A percentile compares a stretch with the other conserved stretches of the same genome.
phyloP scores from a whole-genome alignment of 345 rosid genomes.

The Lepidium africanum region DNA sequence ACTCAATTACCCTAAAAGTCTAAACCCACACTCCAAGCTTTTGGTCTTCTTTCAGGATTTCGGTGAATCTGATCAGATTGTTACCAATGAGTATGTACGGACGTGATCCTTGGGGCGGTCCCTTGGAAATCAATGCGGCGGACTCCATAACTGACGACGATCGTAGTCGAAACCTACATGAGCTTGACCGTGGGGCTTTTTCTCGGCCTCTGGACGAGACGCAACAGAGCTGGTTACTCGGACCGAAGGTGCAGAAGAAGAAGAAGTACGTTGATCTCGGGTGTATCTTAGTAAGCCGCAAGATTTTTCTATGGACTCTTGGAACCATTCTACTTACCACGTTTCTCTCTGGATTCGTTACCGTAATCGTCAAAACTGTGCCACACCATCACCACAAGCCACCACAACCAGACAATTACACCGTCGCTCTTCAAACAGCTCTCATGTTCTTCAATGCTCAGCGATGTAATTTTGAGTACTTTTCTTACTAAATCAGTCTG shows the following conservation, averaged over 20 bases:
- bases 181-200: conserved; percentile 62
- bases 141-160: conserved; percentile 92
- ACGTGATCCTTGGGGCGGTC: conserved; percentile 93
- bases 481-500: not conserved
- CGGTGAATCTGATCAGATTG: not conserved
- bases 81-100: conserved; percentile 59
- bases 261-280: conserved; percentile 93
- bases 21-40: not conserved
- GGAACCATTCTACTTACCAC: conserved; percentile 47
- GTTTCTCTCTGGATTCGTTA: conserved; percentile 54
- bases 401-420: conserved; percentile 64
- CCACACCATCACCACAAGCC: conserved; percentile 53
- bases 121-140: conserved; percentile 74
- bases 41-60: not conserved
- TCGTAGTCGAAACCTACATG: conserved; percentile 71
- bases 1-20: not conserved
- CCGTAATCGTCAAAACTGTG: conserved; percentile 58
- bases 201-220: conserved; percentile 73
- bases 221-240: conserved; percentile 94
- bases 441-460: conserved; percentile 97
- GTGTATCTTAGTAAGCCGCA: conserved; percentile 79
- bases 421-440: conserved; percentile 70
- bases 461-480: conserved; percentile 30
- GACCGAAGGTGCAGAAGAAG: conserved; percentile 73
- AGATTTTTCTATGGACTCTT: conserved; percentile 87